Conservation (phyloP, 345 rosid species). For the Lumnitzera littorea region DNA sequence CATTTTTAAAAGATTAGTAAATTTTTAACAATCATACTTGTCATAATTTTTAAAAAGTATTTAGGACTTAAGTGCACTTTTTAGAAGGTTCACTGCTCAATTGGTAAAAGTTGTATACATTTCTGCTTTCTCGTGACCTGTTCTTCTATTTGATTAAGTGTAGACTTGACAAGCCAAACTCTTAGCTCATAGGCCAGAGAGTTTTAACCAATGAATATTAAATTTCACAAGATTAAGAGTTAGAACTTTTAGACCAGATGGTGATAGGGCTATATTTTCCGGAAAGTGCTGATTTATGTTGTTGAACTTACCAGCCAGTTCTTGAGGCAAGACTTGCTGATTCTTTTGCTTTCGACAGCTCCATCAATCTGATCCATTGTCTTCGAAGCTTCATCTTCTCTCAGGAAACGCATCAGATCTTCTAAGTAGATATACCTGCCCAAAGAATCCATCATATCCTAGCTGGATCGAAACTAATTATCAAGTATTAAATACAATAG, state of each 20-base stretch:
- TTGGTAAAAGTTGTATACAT: too few species aligned
- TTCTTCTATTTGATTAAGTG: too few species aligned
- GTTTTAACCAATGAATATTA: too few species aligned
- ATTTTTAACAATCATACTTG: too few species aligned
- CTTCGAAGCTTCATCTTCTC: slow-evolving; percentile 70
- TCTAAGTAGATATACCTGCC: slow-evolving; percentile 56
- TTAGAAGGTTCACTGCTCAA: too few species aligned
- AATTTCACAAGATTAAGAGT: too few species aligned
- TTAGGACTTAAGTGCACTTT: too few species aligned
- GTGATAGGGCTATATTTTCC: not conserved
- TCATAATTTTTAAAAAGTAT: too few species aligned
- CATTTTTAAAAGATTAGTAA: too few species aligned
- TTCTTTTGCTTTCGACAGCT: slow-evolving; percentile 28
- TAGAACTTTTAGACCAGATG: not conserved
- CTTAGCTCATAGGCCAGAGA: too few species aligned
- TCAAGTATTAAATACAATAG: not conserved
- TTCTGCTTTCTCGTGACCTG: too few species aligned
- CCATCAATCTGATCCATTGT: slow-evolving; percentile 73
- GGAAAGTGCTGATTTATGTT: not conserved
- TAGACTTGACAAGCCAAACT: not conserved
- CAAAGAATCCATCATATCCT: not conserved
- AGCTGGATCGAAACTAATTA: not conserved
- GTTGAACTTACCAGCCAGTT: slow-evolving; percentile 69
- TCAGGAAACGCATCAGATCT: slow-evolving; percentile 72
- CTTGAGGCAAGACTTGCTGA: slow-evolving; percentile 47